Percentiles rank a stretch among this genome's conserved stretches.
Evolutionary conservation across 2,329 filamentous ascomycete genomes (phyloP).

Genomic region (Cladophialophora bantiana): DNA sequence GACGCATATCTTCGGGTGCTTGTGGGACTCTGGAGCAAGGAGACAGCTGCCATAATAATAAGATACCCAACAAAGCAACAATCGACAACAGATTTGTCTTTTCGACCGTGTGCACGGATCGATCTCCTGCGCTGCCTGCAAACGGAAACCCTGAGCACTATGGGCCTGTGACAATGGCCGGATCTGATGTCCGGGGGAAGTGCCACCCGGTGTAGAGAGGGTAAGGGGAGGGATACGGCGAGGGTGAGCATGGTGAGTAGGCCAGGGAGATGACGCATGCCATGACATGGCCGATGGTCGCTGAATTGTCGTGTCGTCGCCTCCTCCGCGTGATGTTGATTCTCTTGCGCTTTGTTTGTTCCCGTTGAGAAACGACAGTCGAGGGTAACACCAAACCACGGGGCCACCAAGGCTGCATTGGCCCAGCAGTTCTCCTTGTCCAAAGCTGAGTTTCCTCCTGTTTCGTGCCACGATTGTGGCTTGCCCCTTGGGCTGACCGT

Average conservation of each 20-base stretch:
- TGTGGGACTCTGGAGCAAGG: not conserved
- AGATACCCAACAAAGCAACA: not conserved
- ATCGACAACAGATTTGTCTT: not conserved
- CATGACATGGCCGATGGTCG: not conserved
- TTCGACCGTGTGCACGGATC: not conserved
- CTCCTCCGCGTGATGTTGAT: not conserved
- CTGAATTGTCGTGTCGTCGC: not conserved
- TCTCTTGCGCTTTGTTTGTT: not conserved
- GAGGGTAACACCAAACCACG: not conserved
- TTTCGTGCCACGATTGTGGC: not conserved
- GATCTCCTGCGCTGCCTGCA: not conserved
- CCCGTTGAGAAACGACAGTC: not conserved
- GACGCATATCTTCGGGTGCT: not conserved
- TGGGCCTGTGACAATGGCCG: not conserved
- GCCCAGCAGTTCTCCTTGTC: not conserved
- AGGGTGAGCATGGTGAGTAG: too few relatives aligned
- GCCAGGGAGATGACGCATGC: not conserved
- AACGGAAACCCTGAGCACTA: not conserved
- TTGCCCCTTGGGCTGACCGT: too few relatives aligned
- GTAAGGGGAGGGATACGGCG: too few relatives aligned
- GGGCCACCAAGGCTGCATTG: not conserved
- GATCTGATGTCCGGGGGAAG: not conserved
- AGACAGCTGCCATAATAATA: conserved; percentile 1
- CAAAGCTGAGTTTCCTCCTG: not conserved
- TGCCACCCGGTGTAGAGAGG: too few relatives aligned